Evolutionary conservation across 768 basidiomycete genomes (phyloP).

Genomic region (Mycena latifolia): DNA sequence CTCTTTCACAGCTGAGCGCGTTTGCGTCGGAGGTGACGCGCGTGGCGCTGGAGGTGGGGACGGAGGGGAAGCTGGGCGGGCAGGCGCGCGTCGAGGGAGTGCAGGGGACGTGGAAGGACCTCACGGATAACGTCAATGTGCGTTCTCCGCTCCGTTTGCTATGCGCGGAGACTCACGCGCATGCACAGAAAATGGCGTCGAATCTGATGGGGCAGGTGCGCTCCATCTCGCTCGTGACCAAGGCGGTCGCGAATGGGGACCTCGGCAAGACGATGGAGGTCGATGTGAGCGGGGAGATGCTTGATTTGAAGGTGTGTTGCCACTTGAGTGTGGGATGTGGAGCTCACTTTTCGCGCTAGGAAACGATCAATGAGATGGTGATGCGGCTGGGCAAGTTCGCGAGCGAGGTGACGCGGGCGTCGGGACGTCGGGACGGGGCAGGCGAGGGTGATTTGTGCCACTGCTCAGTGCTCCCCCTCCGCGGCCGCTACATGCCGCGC

Average conservation of each 20-base stretch:
- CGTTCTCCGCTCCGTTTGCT: background rate
- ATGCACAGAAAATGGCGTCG: conserved; percentile 86
- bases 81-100: conserved; percentile 91
- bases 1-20: no score
- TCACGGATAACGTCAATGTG: conserved; percentile 76
- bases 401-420: conserved; percentile 35
- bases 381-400: conserved; percentile 27
- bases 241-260: conserved; percentile 34
- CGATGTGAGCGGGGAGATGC: conserved; percentile 35
- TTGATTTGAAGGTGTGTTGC: conserved; percentile 49
- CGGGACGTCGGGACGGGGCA: conserved; percentile 35
- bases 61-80: conserved; percentile 87
- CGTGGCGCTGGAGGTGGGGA: no score
- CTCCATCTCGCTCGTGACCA: conserved; percentile 34
- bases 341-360: conserved; percentile 66
- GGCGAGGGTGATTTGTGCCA: no score
- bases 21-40: no score
- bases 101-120: conserved; percentile 88
- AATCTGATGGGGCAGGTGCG: conserved; percentile 35
- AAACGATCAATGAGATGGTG: conserved; percentile 36
- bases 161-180: background rate
- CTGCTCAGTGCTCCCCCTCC: no score
- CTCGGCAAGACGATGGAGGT: conserved; percentile 33
- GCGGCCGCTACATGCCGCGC: no score
- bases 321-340: conserved; percentile 54